phyloP scores from a whole-genome alignment of 2,329 filamentous ascomycete genomes.

The Magnaporthiopsis incrustans region DNA sequence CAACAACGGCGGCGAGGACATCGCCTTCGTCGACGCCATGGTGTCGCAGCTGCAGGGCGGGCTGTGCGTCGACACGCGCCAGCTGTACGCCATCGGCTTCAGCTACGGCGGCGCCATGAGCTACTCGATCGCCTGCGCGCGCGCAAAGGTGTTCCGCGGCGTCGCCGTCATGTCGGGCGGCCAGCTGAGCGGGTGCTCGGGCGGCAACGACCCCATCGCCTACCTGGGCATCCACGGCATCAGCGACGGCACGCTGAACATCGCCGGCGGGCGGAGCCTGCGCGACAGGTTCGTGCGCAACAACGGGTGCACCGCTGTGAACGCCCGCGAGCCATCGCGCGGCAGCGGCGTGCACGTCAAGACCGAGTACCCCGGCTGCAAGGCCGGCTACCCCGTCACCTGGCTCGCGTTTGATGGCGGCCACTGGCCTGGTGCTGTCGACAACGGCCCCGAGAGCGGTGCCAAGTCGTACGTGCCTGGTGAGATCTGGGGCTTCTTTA shows the following conservation, averaged over 20 bases:
- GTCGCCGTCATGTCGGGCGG: background rate
- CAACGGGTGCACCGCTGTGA: slow-evolving; percentile 24
- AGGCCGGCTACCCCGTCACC: slow-evolving; percentile 21
- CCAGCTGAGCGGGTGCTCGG: slow-evolving; percentile 3
- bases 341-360: slow-evolving; percentile 14
- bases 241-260: slow-evolving; percentile 23
- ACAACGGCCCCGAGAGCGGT: background rate
- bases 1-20: slow-evolving; percentile 32
- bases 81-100: slow-evolving; percentile 34
- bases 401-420: slow-evolving; percentile 25
- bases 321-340: background rate
- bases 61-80: slow-evolving; percentile 32
- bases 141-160: slow-evolving; percentile 28
- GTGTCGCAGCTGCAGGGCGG: slow-evolving; percentile 26
- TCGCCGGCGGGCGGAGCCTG: slow-evolving; percentile 22
- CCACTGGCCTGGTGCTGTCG: slow-evolving; percentile 12
- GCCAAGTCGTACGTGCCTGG: background rate
- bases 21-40: slow-evolving; percentile 31
- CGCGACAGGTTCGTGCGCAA: slow-evolving; percentile 28
- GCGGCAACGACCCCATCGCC: slow-evolving; percentile 1
- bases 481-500: slow-evolving; percentile 1
- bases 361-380: slow-evolving; percentile 21
- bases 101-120: slow-evolving; percentile 36
- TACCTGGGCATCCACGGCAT: slow-evolving; percentile 10
- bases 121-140: slow-evolving; percentile 32